A percentile compares a stretch with the other conserved stretches of the same genome.
Evolutionary conservation across 2,329 filamentous ascomycete species (phyloP).

Genomic region (Byssochlamys sp.): DNA sequence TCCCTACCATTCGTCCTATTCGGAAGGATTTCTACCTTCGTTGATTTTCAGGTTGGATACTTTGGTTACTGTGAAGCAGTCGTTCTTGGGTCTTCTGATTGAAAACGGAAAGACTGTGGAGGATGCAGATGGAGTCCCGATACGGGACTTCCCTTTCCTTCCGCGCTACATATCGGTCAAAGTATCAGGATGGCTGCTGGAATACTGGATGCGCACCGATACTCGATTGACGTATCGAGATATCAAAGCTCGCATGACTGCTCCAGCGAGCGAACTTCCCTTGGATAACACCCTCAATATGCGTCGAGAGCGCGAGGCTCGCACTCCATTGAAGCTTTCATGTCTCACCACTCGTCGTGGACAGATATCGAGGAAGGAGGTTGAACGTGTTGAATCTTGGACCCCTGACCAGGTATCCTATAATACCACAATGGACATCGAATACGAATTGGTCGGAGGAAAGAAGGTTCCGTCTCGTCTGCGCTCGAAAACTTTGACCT

Average conservation of each 20-base stretch:
- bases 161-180: slow-evolving; percentile 19
- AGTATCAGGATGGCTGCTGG: slow-evolving; percentile 18
- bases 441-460: slow-evolving; percentile 2
- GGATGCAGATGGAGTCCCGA: slow-evolving; percentile 7
- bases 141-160: slow-evolving; percentile 18
- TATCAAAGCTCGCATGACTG: slow-evolving; percentile 21
- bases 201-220: slow-evolving; percentile 23
- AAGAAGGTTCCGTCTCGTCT: slow-evolving; percentile 6
- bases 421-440: slow-evolving; percentile 20
- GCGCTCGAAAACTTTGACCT: slow-evolving; percentile 9
- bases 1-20: slow-evolving; percentile 13
- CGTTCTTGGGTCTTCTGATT: slow-evolving; percentile 3
- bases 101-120: slow-evolving; percentile 9
- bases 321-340: slow-evolving; percentile 16
- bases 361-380: slow-evolving; percentile 11
- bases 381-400: slow-evolving; percentile 18
- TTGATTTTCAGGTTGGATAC: slow-evolving; percentile 17
- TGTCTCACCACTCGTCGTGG: slow-evolving; percentile 17
- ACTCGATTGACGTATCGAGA: slow-evolving; percentile 18
- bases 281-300: slow-evolving; percentile 18
- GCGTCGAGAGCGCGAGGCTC: slow-evolving; percentile 17
- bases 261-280: slow-evolving; percentile 7
- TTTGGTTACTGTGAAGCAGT: background rate
- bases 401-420: slow-evolving; percentile 14
- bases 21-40: slow-evolving; percentile 11